Percentiles rank a stretch among this genome's conserved stretches.
Evolutionary conservation across 2,329 filamentous ascomycete species (phyloP).

Genomic region (Colletotrichum chlorophyti): DNA sequence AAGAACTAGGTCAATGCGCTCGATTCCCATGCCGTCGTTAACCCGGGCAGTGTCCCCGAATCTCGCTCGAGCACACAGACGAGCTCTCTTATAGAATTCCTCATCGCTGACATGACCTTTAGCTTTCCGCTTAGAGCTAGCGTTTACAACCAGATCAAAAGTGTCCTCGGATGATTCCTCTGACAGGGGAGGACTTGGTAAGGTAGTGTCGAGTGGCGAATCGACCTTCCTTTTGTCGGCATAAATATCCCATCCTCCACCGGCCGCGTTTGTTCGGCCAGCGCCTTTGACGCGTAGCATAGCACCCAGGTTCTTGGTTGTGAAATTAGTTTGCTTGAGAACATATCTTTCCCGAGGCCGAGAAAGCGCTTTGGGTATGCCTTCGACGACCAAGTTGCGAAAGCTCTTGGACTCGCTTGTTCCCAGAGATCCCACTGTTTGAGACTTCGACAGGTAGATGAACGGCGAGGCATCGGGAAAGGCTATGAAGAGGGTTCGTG

Average conservation of each 20-base stretch:
- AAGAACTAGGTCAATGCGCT: conserved; percentile 65
- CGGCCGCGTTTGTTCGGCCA: conserved; percentile 73
- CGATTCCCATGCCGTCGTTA: conserved; percentile 66
- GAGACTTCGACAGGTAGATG: conserved; percentile 69
- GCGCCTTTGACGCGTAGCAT: conserved; percentile 74
- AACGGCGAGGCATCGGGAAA: conserved; percentile 83
- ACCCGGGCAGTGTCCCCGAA: conserved; percentile 69
- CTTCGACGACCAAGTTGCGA: conserved; percentile 75
- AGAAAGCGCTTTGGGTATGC: conserved; percentile 83
- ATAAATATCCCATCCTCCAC: conserved; percentile 83
- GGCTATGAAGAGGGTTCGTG: conserved; percentile 78
- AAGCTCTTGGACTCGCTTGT: conserved; percentile 67
- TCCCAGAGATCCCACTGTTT: conserved; percentile 48
- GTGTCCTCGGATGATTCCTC: conserved; percentile 37
- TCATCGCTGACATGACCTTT: not conserved
- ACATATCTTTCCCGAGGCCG: conserved; percentile 75
- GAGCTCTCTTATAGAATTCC: conserved; percentile 7
- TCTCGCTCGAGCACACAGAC: conserved; percentile 66
- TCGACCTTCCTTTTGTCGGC: conserved; percentile 64
- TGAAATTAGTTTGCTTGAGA: conserved; percentile 71
- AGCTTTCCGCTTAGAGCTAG: conserved; percentile 14
- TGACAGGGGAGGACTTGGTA: conserved; percentile 56
- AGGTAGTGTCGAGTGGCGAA: conserved; percentile 60
- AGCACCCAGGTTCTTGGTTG: conserved; percentile 74
- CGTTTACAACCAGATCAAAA: conserved; percentile 1